phyloP scores from a whole-genome alignment of 2,329 filamentous ascomycete species.

The Colletotrichum aenigma region DNA sequence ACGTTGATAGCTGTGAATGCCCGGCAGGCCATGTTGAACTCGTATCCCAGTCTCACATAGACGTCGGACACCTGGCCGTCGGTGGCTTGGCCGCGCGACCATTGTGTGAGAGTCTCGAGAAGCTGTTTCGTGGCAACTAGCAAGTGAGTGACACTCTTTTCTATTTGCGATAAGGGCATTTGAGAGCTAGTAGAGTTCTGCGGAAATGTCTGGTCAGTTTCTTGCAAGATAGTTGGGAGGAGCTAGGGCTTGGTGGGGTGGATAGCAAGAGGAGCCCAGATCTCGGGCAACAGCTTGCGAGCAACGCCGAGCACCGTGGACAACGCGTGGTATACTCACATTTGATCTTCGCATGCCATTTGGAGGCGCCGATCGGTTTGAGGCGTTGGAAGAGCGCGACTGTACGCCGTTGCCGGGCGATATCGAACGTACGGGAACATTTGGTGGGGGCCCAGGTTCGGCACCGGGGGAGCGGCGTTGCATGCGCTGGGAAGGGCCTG shows the following conservation, averaged over 20 bases:
- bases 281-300: background rate
- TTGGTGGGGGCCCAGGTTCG: slow-evolving; percentile 63
- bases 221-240: background rate
- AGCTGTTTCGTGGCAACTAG: slow-evolving; percentile 97
- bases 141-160: slow-evolving; percentile 97
- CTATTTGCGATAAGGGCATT: slow-evolving; percentile 89
- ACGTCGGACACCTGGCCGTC: slow-evolving; percentile 97
- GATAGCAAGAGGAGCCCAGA: too few relatives aligned
- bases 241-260: background rate
- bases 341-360: slow-evolving; percentile 55
- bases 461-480: slow-evolving; percentile 68
- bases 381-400: slow-evolving; percentile 69
- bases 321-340: slow-evolving; percentile 50
- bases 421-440: slow-evolving; percentile 60
- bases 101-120: slow-evolving; percentile 95
- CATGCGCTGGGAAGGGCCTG: slow-evolving; percentile 56
- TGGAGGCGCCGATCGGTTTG: slow-evolving; percentile 59
- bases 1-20: slow-evolving; percentile 97
- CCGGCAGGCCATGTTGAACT: slow-evolving; percentile 98
- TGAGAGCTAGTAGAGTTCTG: slow-evolving; percentile 55
- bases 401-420: slow-evolving; percentile 64
- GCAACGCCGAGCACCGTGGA: background rate
- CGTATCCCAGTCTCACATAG: slow-evolving; percentile 95
- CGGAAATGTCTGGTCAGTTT: slow-evolving; percentile 14
- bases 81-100: slow-evolving; percentile 90